Evolutionary conservation across 208 protist genomes (phyloP), one percentile per base, ranked within the genome.

Genomic region (Crithidia fasciculata): DNA sequence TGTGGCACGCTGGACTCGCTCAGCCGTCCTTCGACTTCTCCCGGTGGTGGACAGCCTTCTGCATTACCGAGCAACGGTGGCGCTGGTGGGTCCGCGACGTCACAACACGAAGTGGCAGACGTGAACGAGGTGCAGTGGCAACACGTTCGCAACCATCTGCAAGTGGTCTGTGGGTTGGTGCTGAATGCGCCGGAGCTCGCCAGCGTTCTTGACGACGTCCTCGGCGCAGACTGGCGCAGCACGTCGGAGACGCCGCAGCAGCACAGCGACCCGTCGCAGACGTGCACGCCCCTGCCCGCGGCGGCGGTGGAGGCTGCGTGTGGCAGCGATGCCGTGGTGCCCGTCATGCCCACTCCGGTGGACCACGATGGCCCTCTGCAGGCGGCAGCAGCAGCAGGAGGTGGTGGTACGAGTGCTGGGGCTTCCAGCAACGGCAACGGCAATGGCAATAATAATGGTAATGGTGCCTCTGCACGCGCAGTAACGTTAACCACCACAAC

Each of bases 141-240:
- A 39, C 61, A 76, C 3, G 82, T 91, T 50, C 74, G 83, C 7
- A 13, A 39, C 2, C 78, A 86, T 50, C 84, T 92, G 9, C 39
- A 72, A 43, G 54, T 55, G 44, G 54, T 89, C 40, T 69, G 69
- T 5, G 45, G 43, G 0, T 65, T 87, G 9, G 69, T 91, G 8
- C 72, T 82, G 9, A 94, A 92, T 56, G 57, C 53, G 10, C 71
- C 74, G 7, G 86, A 92, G 79, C n/a, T 92, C n/a, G 59, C 58
- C 8, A n/a, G n/a, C 37, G 59, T 69, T 5, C 56, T 91, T 36
- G 78, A 87, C 57, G 73, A 57, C 5, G 36, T 61, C 12, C 71
- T 91, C 19, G 85, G 86, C 2, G 44, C 40, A 45, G 78, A 80
- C 19, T 90, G 84, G 89, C 82, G 82, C 3, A 9, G 16, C 18